Base-by-base conservation (phyloP, 441 rosid species). In the Rhodomyrtus psidioides region DNA sequence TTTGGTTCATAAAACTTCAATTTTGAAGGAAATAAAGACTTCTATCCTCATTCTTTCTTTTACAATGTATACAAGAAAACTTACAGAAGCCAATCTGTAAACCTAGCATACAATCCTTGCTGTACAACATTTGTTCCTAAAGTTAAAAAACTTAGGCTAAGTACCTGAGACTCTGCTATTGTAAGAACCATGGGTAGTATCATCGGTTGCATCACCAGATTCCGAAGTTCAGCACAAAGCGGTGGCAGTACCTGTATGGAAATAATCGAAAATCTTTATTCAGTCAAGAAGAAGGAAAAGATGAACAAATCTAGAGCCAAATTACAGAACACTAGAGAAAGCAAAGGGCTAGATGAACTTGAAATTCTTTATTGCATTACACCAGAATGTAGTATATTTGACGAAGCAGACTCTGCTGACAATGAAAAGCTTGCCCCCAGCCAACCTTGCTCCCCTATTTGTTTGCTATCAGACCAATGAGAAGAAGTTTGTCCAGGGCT, bases 151-250 rank as follows among this genome's bases (percentile, higher is more conserved):
- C 56, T 19, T 86, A 83, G 46, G 84, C 81, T 62, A 55, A 56
- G 86, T 84, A 96, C 99, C 98, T 97, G 99, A 88, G 98, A 95
- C 92, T 94, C 97, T 58, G 99, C 98, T 88, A 96, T 97, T 12
- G 94, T 96, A 88, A 97, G 92, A 90, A 97, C 98, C 99, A 97
- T 97, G 54, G 99, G 99, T 60, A 97, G 93, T 88, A 97, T 95
- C 94, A 97, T 86, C 15, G 99, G 96, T 87, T 96, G 99, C 99
- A 97, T 95, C 57, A 96, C 99, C 92, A 94, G 83, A 92, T 97
- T 97, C 90, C 99, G 93, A 87, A 97, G 98, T 91, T 97, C 99
- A 57, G 97, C 98, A 92, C 98, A 97, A 70, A 97, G 95, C 83
- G 98, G 99, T 12, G 98, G 98, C 89, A 97, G 97, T 70, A 97